Conservation (phyloP, 257 asterid species). For the Solanum tarapatanum region DNA sequence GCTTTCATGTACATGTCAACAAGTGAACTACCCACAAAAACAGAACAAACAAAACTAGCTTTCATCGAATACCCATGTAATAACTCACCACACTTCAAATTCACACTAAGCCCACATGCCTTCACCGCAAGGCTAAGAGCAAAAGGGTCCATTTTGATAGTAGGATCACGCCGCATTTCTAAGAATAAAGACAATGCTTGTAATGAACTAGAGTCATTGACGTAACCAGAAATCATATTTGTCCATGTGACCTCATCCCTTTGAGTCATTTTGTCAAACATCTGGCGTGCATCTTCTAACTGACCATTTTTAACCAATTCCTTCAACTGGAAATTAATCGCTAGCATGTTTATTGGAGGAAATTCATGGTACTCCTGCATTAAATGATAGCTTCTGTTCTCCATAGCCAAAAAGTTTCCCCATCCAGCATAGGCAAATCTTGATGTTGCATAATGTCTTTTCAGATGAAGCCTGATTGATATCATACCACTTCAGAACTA, state of each 20-base stretch:
- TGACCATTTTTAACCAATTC: conserved; percentile 33
- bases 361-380: conserved; percentile 9
- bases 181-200: conserved; percentile 72
- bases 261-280: conserved; percentile 63
- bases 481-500: not conserved
- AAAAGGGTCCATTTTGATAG: conserved; percentile 57
- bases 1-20: conserved; percentile 77
- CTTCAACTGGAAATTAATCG: conserved; percentile 44
- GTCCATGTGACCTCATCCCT: conserved; percentile 81
- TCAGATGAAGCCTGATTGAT: not conserved
- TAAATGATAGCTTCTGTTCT: conserved; percentile 3
- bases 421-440: conserved; percentile 27
- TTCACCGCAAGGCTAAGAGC: conserved; percentile 66
- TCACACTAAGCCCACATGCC: conserved; percentile 48
- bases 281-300: conserved; percentile 45
- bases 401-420: conserved; percentile 12
- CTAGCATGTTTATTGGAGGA: conserved; percentile 18
- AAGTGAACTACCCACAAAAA: conserved; percentile 75
- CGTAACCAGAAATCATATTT: conserved; percentile 69
- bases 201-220: conserved; percentile 33
- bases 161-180: conserved; percentile 34
- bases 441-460: conserved; percentile 26
- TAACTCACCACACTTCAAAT: conserved; percentile 35
- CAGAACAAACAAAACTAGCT: conserved; percentile 45
- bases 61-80: conserved; percentile 56